Conservation (phyloP, 352 stramenopile species). For the Blastocystis sp. region DNA sequence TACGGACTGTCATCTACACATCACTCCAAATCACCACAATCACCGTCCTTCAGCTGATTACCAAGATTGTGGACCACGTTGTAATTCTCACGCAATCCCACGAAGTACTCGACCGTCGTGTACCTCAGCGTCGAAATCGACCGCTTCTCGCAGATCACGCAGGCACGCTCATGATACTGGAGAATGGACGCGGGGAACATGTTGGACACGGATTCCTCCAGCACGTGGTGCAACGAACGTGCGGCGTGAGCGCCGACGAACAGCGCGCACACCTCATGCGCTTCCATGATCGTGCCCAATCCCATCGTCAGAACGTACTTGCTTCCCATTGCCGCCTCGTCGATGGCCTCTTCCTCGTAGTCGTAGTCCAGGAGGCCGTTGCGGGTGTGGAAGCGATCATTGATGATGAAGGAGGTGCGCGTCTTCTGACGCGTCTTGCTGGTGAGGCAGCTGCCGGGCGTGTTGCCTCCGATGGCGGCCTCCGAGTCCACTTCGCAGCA, state of each 20-base stretch:
- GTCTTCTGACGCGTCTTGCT: conserved; percentile 64
- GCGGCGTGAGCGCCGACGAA: conserved; percentile 45
- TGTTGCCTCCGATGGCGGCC: conserved; percentile 63
- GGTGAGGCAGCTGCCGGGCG: conserved; percentile 47
- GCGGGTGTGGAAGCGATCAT: conserved; percentile 63
- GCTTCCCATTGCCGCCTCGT: conserved; percentile 42
- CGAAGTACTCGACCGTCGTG: conserved; percentile 66
- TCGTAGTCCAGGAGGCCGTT: conserved; percentile 42
- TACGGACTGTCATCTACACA: conserved; percentile 40
- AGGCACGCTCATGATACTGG: conserved; percentile 59
- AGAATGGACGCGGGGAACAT: conserved; percentile 68
- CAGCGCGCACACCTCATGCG: conserved; percentile 43
- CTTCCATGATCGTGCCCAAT: conserved; percentile 63
- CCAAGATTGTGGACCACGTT: conserved; percentile 50
- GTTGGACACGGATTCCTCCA: conserved; percentile 54
- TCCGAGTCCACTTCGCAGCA: conserved; percentile 52
- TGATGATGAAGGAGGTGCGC: conserved; percentile 52
- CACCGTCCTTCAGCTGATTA: conserved; percentile 7
- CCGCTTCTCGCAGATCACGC: conserved; percentile 28
- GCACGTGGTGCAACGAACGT: conserved; percentile 59
- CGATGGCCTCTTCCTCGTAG: conserved; percentile 10
- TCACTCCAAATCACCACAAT: not conserved
- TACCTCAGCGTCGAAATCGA: conserved; percentile 63
- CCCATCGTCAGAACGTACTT: conserved; percentile 69
- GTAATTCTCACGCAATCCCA: conserved; percentile 61